These are phyloP conservation scores for Entomophthora muscae DNA, from an alignment of 371 early-diverging fungal genomes.

Conservation along the genomic window DNA sequence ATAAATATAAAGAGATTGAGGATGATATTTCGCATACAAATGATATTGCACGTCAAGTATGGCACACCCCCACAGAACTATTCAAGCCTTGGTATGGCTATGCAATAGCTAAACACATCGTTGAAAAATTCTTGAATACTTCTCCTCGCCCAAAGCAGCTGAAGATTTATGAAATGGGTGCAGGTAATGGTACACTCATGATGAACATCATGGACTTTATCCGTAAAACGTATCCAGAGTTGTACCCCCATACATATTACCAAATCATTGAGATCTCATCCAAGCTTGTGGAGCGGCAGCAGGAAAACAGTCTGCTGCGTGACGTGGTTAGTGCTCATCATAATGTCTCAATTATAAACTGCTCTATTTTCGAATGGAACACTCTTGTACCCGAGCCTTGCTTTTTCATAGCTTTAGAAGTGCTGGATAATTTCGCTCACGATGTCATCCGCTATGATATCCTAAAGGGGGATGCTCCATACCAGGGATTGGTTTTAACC, in stretches of 20 bases:
- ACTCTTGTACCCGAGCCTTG: conserved; percentile 48
- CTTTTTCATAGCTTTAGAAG: conserved; percentile 87
- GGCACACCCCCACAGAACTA: conserved; percentile 94
- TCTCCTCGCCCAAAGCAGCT: conserved; percentile 37
- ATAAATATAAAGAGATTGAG: conserved; percentile 68
- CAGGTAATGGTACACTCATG: conserved; percentile 94
- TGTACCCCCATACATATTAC: conserved; percentile 65
- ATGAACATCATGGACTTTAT: conserved; percentile 78
- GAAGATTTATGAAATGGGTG: conserved; percentile 88
- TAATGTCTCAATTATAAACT: conserved; percentile 62
- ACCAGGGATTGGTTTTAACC: conserved; percentile 64
- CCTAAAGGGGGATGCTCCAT: conserved; percentile 44
- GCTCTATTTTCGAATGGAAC: conserved; percentile 82
- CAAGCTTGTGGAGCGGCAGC: conserved; percentile 53
- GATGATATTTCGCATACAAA: conserved; percentile 28
- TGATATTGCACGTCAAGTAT: conserved; percentile 63
- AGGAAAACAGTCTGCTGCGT: conserved; percentile 29
- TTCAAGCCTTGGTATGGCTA: conserved; percentile 89
- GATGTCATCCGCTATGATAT: conserved; percentile 83
- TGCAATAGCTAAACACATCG: conserved; percentile 77
- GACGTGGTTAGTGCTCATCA: conserved; percentile 24
- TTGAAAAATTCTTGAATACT: conserved; percentile 42
- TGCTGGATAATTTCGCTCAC: conserved; percentile 89
- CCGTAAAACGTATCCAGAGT: conserved; percentile 47
- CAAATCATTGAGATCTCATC: conserved; percentile 82